Base-by-base conservation (phyloP, 1,139 yeast genomes). In the Magnusiomyces magnusii region DNA sequence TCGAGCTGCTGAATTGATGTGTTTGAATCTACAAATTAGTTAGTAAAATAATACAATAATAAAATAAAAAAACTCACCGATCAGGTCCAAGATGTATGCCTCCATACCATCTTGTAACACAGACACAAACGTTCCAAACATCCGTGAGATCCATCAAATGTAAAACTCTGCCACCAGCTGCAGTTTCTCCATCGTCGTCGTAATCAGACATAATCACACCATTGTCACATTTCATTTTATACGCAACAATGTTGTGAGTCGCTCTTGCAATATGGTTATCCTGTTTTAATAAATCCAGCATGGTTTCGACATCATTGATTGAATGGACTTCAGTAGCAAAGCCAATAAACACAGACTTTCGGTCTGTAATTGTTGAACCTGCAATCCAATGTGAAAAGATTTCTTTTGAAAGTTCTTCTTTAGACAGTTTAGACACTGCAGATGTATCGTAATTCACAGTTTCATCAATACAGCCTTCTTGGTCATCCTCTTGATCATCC, bases 161-260 rank as follows among this genome's bases (percentile, higher is more conserved):
- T 59, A 91, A 73, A 76, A 92, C 75, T 61, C 97, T 76, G 3
- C 95, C 84, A 3, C 99, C 99, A 0, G 99, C 97, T 0, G 98
- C 99, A 0, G 96, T 80, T 69, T 93, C 99, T 2, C 99, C 99
- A 69, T 93, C 99, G 69, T 95, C 99, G 67, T 93, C 98, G 68
- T 88, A 90, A 68, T 93, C 98, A 66, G 88, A 93, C 60, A 78
- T 80, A 53, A 80, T 78, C 0, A 84, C 79, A 0, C 83, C 85
- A 15, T 68, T 67, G 0, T 71, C 73, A 28, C 80, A 75, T 62
- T 78, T 78, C 1, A 92, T 86, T 63, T 98, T 75, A 86, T 93
- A 92, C 0, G 96, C 92, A 28, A 85, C 82, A 82, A 93, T 92
- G 64, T 87, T 85, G 71, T 93, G 98, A 0, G 82, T 72, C 0